Base-by-base conservation (phyloP, 352 stramenopile genomes). In the Blastocystis sp. region DNA sequence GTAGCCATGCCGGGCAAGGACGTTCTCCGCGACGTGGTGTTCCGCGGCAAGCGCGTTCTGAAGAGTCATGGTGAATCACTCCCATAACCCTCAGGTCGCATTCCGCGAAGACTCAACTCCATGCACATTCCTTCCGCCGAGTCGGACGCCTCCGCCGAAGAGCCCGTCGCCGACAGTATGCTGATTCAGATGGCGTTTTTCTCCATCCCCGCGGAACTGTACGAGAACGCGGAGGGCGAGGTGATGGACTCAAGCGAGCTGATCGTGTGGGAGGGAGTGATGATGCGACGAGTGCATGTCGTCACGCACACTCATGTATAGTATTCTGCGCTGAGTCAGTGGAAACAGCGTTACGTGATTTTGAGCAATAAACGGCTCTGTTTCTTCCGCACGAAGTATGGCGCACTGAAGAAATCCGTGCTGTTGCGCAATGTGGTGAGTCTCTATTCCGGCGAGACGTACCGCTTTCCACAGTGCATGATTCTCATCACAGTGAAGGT, bases 171-270 rank as follows among this genome's bases (percentile, higher is more conserved):
- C 12, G 74, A 85, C 41, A 70, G 31, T 6, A 85, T 85, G 74
- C 60, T 59, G 16, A 85, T 85, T 41, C 74, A 85, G 37, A 85
- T 85, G 74, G 74, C 74, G 3, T 85, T 85, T 31, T 85, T 69
- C 41, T 16, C 50, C 2, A 85, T 85, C 45, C 74, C 74, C 26
- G 74, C 74, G 33, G 50, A 66, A 67, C n/a, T 85, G 21, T 62
- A 67, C n/a, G 31, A 62, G 61, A 85, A 85, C 45, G 55, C 41
- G 31, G 60, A 85, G n/a, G 74, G 74, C 37, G 74, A 85, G 55
- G 19, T 85, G 33, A 37, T 85, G 24, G 74, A 85, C 37, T 67
- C 41, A 2, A 62, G 74, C 33, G 74, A 85, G 45, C 13, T 55
- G 10, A 85, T 85, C 37, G 3, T 85, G 19, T 85, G 74, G 74